Base-by-base conservation (phyloP, 305 asterid genomes). In the Fraxinus platypoda region DNA sequence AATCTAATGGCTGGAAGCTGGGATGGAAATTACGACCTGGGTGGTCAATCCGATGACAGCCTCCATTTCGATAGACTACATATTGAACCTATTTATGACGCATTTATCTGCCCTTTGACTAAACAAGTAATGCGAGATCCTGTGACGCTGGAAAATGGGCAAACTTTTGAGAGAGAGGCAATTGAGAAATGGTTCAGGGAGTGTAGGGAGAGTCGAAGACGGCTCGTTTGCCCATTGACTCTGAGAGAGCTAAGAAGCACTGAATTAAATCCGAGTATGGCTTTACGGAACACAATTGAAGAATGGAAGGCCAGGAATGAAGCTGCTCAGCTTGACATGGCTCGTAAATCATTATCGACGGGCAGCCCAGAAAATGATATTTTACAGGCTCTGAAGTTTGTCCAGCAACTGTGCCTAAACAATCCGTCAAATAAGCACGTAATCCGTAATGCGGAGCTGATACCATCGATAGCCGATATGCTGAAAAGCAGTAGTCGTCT, bases 261-360 rank as follows among this genome's bases (percentile, higher is more conserved):
- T 0, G 98, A 96, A 74, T 86, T 96, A 68, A 96, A 92, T 84
- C 95, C 99, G 21, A 92, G 99, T 77, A 93, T 96, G 80, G 98
- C 98, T 76, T 85, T 96, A 74, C 84, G 97, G 74, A 89, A 91
- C 88, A 92, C 99, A 0, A 96, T 96, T 9, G 98, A 91, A 86
- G 97, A 96, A 85, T 96, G 99, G 99, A 93, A 92, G 76, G 98
- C 98, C 0, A 92, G 99, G 87, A 94, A 94, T 31, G 98, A 92
- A 86, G 99, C 98, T 46, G 94, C 93, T 78, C 94, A 94, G 87
- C 89, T 96, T 11, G 99, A 96, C 84, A 91, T 91, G 94, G 97
- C 98, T 64, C 93, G 92, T 33, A 88, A 89, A 82, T 91, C 93
- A 26, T 80, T 96, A 66, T 85, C 92, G 62, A 49, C 83, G 21